Percentiles rank a stretch among this genome's conserved stretches.
Evolutionary conservation across 2,329 filamentous ascomycete species (phyloP).

Genomic region (Byssochlamys sp.): DNA sequence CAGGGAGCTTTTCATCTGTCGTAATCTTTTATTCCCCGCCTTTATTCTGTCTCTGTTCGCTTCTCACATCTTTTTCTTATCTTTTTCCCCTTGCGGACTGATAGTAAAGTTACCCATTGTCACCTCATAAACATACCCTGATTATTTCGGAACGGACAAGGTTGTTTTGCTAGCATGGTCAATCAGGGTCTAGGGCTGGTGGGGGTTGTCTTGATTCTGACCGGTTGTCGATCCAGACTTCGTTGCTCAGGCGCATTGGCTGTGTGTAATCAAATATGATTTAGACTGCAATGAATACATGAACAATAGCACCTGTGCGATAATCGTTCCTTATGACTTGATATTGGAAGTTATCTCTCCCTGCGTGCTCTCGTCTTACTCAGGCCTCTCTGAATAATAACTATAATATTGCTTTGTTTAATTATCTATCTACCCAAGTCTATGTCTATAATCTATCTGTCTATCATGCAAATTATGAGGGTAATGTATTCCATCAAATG

Average conservation of each 20-base stretch:
- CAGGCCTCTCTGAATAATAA: not conserved
- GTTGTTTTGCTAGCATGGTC: not conserved
- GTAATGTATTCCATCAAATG: not conserved
- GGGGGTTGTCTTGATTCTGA: slow-evolving; percentile 5
- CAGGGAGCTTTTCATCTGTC: slow-evolving; percentile 97
- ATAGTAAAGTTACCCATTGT: slow-evolving; percentile 2
- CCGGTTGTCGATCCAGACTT: not conserved
- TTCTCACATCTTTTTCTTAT: not conserved
- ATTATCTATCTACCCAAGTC: not conserved
- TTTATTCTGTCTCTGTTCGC: not conserved
- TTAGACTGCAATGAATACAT: slow-evolving; percentile 16
- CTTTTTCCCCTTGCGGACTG: not conserved
- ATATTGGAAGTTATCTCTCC: not conserved
- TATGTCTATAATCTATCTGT: slow-evolving; percentile 2
- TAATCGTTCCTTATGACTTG: not conserved
- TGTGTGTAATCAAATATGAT: slow-evolving; percentile 10
- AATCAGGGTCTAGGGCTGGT: slow-evolving; percentile 5
- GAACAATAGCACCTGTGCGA: not conserved
- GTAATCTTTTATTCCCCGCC: slow-evolving; percentile 27
- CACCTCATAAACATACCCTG: slow-evolving; percentile 1
- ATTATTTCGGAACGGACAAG: slow-evolving; percentile 1
- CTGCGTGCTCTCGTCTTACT: not conserved
- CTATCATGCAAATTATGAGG: not conserved
- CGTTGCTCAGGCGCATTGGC: slow-evolving; percentile 4
- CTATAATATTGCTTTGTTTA: not conserved